Percentiles rank a stretch among this genome's conserved stretches.
These are phyloP conservation scores for Spergularia azorica DNA, from an alignment of 179 eudicot species.

Conservation along the genomic window DNA sequence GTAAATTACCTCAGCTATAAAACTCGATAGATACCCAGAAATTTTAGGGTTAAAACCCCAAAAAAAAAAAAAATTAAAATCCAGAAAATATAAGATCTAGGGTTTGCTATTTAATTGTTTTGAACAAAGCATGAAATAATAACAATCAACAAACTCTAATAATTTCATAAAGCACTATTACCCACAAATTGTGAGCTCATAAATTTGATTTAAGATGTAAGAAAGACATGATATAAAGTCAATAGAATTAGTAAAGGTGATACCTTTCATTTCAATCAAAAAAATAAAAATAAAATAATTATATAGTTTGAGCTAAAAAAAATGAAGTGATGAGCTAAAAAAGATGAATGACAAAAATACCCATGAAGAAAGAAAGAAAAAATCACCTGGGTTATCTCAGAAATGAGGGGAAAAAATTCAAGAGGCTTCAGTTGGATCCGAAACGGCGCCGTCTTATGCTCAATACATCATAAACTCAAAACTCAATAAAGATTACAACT, in stretches of 20 bases:
- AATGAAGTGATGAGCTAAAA: background rate
- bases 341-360: background rate
- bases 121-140: slow-evolving; percentile 11
- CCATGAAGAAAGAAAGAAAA: slow-evolving; percentile 19
- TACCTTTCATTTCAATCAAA: background rate
- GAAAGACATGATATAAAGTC: slow-evolving; percentile 1
- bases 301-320: background rate
- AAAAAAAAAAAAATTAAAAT: slow-evolving; percentile 5
- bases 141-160: slow-evolving; percentile 6
- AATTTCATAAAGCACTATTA: slow-evolving; percentile 5
- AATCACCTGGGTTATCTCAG: slow-evolving; percentile 27
- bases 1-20: slow-evolving; percentile 22
- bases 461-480: background rate
- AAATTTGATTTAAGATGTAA: background rate
- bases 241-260: slow-evolving; percentile 17
- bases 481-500: slow-evolving; percentile 12
- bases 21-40: slow-evolving; percentile 12
- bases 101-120: slow-evolving; percentile 20
- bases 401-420: slow-evolving; percentile 19
- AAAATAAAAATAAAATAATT: slow-evolving; percentile 5
- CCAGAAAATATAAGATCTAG: slow-evolving; percentile 33
- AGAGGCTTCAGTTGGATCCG: slow-evolving; percentile 30
- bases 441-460: slow-evolving; percentile 34
- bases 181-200: slow-evolving; percentile 13
- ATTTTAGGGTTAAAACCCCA: slow-evolving; percentile 22